Percentiles rank a stretch among this genome's conserved stretches.
These are phyloP conservation scores for Aspergillus sclerotiicarbonarius DNA, from an alignment of 495 filamentous ascomycete genomes.

Conservation along the genomic window DNA sequence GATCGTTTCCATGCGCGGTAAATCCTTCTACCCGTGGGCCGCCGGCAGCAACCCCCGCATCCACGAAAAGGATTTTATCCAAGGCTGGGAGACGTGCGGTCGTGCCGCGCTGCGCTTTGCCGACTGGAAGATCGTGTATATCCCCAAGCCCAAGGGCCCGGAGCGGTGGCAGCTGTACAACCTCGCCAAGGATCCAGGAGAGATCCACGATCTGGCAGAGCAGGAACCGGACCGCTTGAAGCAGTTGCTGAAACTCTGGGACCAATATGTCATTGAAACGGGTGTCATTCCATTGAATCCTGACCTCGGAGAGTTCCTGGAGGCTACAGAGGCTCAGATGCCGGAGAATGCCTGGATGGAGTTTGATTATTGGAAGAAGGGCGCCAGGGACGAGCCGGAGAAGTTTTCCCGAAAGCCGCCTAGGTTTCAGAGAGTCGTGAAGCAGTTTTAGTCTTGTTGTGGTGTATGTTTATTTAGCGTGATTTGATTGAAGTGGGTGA, in stretches of 20 bases:
- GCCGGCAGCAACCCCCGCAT: constrained; percentile 33
- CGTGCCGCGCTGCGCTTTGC: constrained; percentile 44
- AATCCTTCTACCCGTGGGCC: constrained; percentile 44
- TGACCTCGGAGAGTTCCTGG: constrained; percentile 45
- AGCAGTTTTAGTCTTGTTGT: constrained; percentile 33
- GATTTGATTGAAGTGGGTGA: no score
- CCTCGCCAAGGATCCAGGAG: constrained; percentile 41
- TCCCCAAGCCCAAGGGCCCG: constrained; percentile 48
- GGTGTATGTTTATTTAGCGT: no score
- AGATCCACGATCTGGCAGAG: constrained; percentile 59
- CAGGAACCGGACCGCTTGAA: constrained; percentile 55
- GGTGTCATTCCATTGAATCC: constrained; percentile 51
- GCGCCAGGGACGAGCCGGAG: constrained; percentile 55
- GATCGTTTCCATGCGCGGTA: constrained; percentile 59
- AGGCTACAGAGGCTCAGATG: constrained; percentile 65
- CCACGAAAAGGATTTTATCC: constrained; percentile 47
- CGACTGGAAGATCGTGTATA: constrained; percentile 51
- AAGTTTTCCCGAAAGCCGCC: constrained; percentile 53
- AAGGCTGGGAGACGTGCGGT: constrained; percentile 49
- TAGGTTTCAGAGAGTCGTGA: constrained; percentile 51
- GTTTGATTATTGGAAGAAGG: constrained; percentile 66
- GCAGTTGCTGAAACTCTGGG: constrained; percentile 51
- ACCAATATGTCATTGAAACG: constrained; percentile 60
- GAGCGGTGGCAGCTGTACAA: constrained; percentile 51
- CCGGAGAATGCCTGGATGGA: constrained; percentile 67